Percentiles rank a stretch among this genome's conserved stretches.
phyloP scores from a whole-genome alignment of 2,329 filamentous ascomycete genomes.

The Phaeophleospora eucalypticola region DNA sequence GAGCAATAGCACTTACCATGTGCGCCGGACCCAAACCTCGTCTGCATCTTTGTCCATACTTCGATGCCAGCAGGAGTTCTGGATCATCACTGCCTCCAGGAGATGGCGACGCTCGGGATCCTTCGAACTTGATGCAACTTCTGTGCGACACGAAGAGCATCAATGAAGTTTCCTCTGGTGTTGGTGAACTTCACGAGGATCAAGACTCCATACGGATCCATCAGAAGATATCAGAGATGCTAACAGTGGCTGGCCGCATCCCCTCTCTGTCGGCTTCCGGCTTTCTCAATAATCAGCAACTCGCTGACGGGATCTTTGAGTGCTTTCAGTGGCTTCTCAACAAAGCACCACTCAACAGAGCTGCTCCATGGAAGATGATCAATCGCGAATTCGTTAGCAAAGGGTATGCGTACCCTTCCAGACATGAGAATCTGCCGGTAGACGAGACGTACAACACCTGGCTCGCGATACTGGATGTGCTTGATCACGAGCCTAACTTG shows the following conservation, averaged over 20 bases:
- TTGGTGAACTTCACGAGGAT: background rate
- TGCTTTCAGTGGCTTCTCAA: slow-evolving; percentile 12
- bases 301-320: slow-evolving; percentile 8
- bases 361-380: slow-evolving; percentile 14
- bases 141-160: slow-evolving; percentile 37
- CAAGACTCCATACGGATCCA: slow-evolving; percentile 5
- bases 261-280: background rate
- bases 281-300: slow-evolving; percentile 6
- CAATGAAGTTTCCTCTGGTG: background rate
- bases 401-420: slow-evolving; percentile 14
- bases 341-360: slow-evolving; percentile 6
- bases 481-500: slow-evolving; percentile 14
- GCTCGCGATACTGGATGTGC: slow-evolving; percentile 14
- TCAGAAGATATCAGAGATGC: slow-evolving; percentile 1
- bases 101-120: slow-evolving; percentile 38
- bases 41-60: slow-evolving; percentile 58
- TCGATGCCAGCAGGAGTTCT: slow-evolving; percentile 13
- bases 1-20: slow-evolving; percentile 71
- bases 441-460: slow-evolving; percentile 17
- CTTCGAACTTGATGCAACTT: slow-evolving; percentile 57
- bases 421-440: slow-evolving; percentile 10
- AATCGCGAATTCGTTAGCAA: slow-evolving; percentile 18
- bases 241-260: background rate
- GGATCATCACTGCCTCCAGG: background rate
- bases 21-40: slow-evolving; percentile 72